Evolutionary conservation across 371 early-diverging fungal species (phyloP).

Genomic region (Entomophthora muscae): DNA sequence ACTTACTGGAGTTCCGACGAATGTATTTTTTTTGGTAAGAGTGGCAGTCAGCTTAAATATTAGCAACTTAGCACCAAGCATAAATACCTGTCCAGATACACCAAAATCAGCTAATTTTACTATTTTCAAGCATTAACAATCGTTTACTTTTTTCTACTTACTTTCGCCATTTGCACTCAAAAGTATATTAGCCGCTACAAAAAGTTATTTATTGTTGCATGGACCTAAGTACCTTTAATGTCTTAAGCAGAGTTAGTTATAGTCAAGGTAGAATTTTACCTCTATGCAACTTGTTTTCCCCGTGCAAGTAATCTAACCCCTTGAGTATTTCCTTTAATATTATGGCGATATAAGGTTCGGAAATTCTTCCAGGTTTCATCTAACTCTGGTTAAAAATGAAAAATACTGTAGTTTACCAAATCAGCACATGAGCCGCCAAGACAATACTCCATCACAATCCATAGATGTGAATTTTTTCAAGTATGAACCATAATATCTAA

Average conservation of each 20-base stretch:
- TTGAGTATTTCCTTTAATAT: slow-evolving; percentile 75
- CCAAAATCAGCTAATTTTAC: slow-evolving; percentile 97
- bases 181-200: slow-evolving; percentile 72
- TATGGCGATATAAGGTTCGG: slow-evolving; percentile 80
- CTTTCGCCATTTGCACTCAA: slow-evolving; percentile 53
- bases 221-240: slow-evolving; percentile 43
- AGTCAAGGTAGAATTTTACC: slow-evolving; percentile 22
- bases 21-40: slow-evolving; percentile 87
- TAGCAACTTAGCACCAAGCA: not conserved
- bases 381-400: too few species aligned
- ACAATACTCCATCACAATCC: slow-evolving; percentile 91
- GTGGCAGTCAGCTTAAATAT: slow-evolving; percentile 65
- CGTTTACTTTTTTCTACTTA: slow-evolving; percentile 10
- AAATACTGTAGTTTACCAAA: slow-evolving; percentile 34
- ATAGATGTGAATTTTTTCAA: slow-evolving; percentile 60
- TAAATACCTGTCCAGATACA: slow-evolving; percentile 71
- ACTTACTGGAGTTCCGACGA: slow-evolving; percentile 89
- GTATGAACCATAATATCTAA: slow-evolving; percentile 60
- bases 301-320: slow-evolving; percentile 89
- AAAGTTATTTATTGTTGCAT: slow-evolving; percentile 12
- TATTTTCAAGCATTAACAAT: slow-evolving; percentile 9
- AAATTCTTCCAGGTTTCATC: slow-evolving; percentile 67
- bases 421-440: slow-evolving; percentile 80
- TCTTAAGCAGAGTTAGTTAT: slow-evolving; percentile 20
- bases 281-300: slow-evolving; percentile 85